Percentiles rank a stretch among this genome's conserved stretches.
These are phyloP conservation scores for Solanum piurae DNA, from an alignment of 257 asterid genomes.

Conservation along the genomic window DNA sequence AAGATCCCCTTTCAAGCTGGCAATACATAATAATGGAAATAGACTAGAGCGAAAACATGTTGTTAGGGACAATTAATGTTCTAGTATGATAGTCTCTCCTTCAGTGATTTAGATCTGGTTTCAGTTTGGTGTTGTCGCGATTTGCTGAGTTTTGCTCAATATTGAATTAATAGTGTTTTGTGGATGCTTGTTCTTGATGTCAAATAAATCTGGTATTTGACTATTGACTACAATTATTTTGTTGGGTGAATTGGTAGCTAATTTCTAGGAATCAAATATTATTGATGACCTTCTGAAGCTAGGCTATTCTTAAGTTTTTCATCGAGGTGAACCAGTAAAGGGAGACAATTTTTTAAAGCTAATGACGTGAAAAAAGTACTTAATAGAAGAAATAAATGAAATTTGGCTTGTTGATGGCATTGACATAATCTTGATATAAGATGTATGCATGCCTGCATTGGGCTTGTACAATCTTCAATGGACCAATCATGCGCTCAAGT, in stretches of 20 bases:
- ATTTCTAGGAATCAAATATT: not conserved
- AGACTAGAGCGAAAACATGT: not conserved
- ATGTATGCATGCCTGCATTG: not conserved
- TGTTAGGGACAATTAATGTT: not conserved
- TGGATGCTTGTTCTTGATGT: not conserved
- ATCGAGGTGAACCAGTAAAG: not conserved
- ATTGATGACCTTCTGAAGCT: not conserved
- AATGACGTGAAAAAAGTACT: not conserved
- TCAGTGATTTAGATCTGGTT: not conserved
- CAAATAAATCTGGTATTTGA: not conserved
- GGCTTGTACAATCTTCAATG: not conserved
- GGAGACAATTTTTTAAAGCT: not conserved
- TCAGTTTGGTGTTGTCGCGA: not conserved
- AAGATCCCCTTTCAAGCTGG: not conserved
- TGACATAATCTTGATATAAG: not conserved
- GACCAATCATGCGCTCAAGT: not conserved
- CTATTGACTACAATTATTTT: not conserved
- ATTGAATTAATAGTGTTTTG: not conserved
- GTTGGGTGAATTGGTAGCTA: not conserved
- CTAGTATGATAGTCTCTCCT: not conserved
- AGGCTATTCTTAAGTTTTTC: not conserved
- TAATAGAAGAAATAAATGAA: no score
- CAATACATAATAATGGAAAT: not conserved
- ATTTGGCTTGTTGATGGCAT: no score
- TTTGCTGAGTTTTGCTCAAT: not conserved